phyloP scores from a whole-genome alignment of 345 rosid species.

The Eucalyptus regnans region DNA sequence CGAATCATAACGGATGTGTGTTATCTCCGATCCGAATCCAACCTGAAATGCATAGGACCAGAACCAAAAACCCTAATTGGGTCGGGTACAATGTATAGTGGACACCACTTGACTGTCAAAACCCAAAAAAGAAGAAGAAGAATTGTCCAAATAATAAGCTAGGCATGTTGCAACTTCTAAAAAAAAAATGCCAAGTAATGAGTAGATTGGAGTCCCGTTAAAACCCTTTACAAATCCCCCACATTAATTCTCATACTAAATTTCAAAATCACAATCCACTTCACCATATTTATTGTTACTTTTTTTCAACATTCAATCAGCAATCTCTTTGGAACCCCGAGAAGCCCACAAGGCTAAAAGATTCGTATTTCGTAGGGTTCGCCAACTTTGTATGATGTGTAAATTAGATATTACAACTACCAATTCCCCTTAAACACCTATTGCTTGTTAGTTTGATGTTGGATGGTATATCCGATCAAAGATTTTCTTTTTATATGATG shows the following conservation, averaged over 20 bases:
- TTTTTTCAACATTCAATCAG: background rate
- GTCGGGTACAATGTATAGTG: rapidly evolving
- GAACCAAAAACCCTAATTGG: too few species aligned
- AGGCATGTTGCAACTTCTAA: background rate
- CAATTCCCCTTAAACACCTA: background rate
- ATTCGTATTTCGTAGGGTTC: rapidly evolving
- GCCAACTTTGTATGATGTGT: background rate
- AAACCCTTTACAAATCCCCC: background rate
- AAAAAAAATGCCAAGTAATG: background rate
- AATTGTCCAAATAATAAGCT: background rate
- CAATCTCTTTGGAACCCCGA: too few species aligned
- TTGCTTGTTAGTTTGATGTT: background rate
- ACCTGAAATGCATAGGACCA: too few species aligned
- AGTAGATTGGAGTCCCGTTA: rapidly evolving
- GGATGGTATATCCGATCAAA: background rate
- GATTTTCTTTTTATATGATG: background rate
- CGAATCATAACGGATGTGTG: too few species aligned
- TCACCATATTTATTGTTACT: rapidly evolving
- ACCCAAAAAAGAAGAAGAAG: background rate
- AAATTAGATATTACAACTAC: background rate
- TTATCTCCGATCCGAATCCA: too few species aligned
- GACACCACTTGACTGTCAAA: too few species aligned
- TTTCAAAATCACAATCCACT: background rate
- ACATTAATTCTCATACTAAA: background rate
- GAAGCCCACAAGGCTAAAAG: background rate